Evolutionary conservation across 257 asterid species (phyloP).

Genomic region (Primulina huaijiensis): DNA sequence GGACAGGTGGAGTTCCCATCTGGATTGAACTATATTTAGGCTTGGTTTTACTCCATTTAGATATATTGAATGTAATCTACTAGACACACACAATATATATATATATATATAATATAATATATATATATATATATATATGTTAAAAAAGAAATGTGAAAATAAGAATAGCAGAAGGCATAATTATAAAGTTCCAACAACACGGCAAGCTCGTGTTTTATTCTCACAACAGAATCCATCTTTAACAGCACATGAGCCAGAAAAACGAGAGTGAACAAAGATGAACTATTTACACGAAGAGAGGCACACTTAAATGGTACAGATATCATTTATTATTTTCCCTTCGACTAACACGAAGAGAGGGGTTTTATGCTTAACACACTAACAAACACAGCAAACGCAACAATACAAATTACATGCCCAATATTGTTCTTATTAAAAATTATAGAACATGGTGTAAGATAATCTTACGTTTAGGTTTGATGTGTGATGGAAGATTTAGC

Average conservation of each 20-base stretch:
- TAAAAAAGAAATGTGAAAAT: not conserved
- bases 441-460: not conserved
- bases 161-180: not conserved
- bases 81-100: no score
- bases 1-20: no score
- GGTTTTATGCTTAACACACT: not conserved
- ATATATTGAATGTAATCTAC: no score
- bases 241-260: not conserved
- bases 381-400: not conserved
- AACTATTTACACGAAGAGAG: not conserved
- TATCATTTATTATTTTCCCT: not conserved
- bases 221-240: not conserved
- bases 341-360: not conserved
- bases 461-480: constrained; percentile 31
- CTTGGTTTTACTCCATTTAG: no score
- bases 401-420: not conserved
- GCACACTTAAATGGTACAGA: not conserved
- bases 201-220: not conserved
- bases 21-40: no score
- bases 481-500: constrained; percentile 24
- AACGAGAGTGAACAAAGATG: not conserved
- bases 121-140: no score
- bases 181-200: not conserved
- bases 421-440: no score
- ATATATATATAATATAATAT: no score